Evolutionary conservation across 345 rosid species (phyloP).

Genomic region (Salix dunnii): DNA sequence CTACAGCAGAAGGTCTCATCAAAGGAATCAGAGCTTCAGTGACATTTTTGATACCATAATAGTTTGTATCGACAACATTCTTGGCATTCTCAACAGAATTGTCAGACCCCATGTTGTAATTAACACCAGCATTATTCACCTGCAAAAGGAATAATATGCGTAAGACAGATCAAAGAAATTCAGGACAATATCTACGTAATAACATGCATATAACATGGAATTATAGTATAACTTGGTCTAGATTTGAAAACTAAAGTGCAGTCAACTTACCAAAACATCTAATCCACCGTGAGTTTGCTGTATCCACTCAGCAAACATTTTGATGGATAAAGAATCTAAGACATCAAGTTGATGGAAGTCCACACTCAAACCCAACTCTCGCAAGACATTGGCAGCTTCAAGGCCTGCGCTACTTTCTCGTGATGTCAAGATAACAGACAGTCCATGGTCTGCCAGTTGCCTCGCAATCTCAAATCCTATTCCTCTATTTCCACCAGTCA

Average conservation of each 20-base stretch:
- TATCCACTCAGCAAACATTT: constrained; percentile 60
- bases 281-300: constrained; percentile 54
- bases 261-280: constrained; percentile 64
- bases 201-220: background rate
- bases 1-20: constrained; percentile 65
- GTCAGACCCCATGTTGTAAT: constrained; percentile 63
- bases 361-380: constrained; percentile 77
- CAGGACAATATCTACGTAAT: background rate
- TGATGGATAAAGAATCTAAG: constrained; percentile 51
- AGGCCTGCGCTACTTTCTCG: constrained; percentile 69
- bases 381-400: constrained; percentile 75
- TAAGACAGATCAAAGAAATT: constrained; percentile 10
- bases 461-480: constrained; percentile 91
- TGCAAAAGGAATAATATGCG: constrained; percentile 24
- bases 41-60: constrained; percentile 77
- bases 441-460: constrained; percentile 80
- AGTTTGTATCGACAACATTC: constrained; percentile 66
- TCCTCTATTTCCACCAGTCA: constrained; percentile 90
- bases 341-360: constrained; percentile 80
- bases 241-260: background rate
- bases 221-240: background rate
- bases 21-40: constrained; percentile 76
- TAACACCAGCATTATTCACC: constrained; percentile 97
- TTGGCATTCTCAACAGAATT: constrained; percentile 71
- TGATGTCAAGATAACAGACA: constrained; percentile 71